Conservation (phyloP, 345 rosid genomes). For the Brassica incana region DNA sequence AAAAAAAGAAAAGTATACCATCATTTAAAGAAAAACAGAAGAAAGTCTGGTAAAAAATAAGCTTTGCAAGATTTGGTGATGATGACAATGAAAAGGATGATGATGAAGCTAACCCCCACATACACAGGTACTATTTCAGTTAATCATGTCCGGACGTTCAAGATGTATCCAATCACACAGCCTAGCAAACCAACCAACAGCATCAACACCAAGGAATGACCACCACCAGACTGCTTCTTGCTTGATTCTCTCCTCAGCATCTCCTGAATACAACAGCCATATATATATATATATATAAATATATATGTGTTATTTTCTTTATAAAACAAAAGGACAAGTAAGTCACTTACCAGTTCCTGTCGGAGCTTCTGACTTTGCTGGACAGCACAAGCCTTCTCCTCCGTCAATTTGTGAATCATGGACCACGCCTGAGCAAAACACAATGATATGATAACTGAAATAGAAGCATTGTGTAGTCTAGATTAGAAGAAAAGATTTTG, state of each 20-base stretch:
- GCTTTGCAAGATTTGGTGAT: background rate
- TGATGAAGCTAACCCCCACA: slow-evolving; percentile 19
- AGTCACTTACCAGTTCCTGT: slow-evolving; percentile 64
- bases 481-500: background rate
- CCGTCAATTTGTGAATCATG: slow-evolving; percentile 67
- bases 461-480: background rate
- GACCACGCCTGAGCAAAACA: slow-evolving; percentile 61
- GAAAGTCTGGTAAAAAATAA: background rate
- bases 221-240: slow-evolving; percentile 48
- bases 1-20: background rate
- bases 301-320: background rate
- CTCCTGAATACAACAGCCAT: slow-evolving; percentile 48
- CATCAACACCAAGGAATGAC: slow-evolving; percentile 50
- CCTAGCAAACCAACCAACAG: slow-evolving; percentile 63
- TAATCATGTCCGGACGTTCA: slow-evolving; percentile 40
- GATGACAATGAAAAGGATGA: background rate
- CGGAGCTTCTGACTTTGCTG: slow-evolving; percentile 60
- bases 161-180: slow-evolving; percentile 55
- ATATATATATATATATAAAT: background rate
- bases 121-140: background rate
- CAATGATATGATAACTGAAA: slow-evolving; percentile 3
- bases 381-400: slow-evolving; percentile 66
- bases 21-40: background rate
- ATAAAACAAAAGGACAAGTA: background rate
- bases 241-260: slow-evolving; percentile 53